These are phyloP conservation scores for Aspergillus sp. DNA, from an alignment of 2,329 filamentous ascomycete species.

Conservation along the genomic window DNA sequence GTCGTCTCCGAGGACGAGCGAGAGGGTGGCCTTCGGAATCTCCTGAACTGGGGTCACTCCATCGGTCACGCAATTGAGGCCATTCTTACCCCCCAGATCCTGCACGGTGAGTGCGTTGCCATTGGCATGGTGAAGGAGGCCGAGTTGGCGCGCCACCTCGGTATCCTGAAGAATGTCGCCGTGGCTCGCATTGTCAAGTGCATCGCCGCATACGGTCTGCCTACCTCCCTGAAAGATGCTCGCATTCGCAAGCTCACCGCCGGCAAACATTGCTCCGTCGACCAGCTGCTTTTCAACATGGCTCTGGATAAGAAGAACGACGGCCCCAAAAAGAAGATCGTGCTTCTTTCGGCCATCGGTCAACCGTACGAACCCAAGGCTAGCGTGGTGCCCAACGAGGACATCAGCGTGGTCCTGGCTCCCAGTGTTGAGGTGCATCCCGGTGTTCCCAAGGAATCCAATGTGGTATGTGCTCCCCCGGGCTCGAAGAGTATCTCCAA, in stretches of 20 bases:
- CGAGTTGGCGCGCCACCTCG: slow-evolving; percentile 84
- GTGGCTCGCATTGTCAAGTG: slow-evolving; percentile 90
- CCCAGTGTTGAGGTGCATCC: slow-evolving; percentile 72
- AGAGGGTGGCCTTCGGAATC: slow-evolving; percentile 87
- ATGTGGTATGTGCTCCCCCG: slow-evolving; percentile 78
- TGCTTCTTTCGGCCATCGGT: slow-evolving; percentile 86
- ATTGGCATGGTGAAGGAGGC: slow-evolving; percentile 99
- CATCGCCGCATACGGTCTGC: slow-evolving; percentile 88
- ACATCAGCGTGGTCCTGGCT: slow-evolving; percentile 80
- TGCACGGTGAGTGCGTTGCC: slow-evolving; percentile 93
- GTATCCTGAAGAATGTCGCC: slow-evolving; percentile 78
- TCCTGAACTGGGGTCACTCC: slow-evolving; percentile 96
- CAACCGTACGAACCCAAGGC: slow-evolving; percentile 83
- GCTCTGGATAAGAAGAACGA: slow-evolving; percentile 99
- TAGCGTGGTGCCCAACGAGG: slow-evolving; percentile 80
- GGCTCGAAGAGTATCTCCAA: slow-evolving; percentile 99
- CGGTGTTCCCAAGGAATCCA: slow-evolving; percentile 63
- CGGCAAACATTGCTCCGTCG: slow-evolving; percentile 82
- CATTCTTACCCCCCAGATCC: slow-evolving; percentile 87
- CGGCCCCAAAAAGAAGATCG: slow-evolving; percentile 91
- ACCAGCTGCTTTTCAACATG: slow-evolving; percentile 87
- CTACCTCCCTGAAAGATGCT: slow-evolving; percentile 80
- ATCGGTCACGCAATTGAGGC: slow-evolving; percentile 97
- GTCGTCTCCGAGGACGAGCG: slow-evolving; percentile 94
- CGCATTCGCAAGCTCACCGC: slow-evolving; percentile 77